These are phyloP conservation scores for Pseudozyma pruni DNA, from an alignment of 1,284 basidiomycete species.

Conservation along the genomic window DNA sequence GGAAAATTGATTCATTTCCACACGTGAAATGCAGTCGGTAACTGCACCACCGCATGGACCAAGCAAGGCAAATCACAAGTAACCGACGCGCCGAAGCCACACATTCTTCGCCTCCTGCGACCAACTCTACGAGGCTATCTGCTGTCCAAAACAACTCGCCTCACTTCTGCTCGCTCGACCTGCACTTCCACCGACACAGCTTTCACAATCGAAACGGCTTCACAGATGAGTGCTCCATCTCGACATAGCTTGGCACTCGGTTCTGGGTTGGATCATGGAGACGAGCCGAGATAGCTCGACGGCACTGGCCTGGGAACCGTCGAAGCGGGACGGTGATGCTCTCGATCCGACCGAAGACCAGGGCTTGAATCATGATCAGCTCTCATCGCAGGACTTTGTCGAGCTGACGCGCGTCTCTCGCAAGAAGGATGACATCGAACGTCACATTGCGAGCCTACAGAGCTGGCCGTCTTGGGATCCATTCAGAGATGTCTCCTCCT, in stretches of 20 bases:
- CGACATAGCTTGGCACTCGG: conserved; percentile 2
- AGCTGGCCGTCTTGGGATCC: conserved; percentile 34
- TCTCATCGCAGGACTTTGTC: conserved; percentile 37
- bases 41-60: too few species aligned
- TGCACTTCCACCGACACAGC: too few species aligned
- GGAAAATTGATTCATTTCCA: too few species aligned
- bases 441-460: conserved; percentile 17
- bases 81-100: too few species aligned
- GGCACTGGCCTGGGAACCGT: background rate
- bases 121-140: too few species aligned
- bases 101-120: too few species aligned
- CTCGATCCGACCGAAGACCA: background rate
- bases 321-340: background rate
- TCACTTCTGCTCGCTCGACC: too few species aligned
- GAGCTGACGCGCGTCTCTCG: conserved; percentile 42
- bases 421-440: conserved; percentile 40
- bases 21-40: too few species aligned
- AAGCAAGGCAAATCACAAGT: too few species aligned
- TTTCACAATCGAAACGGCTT: too few species aligned
- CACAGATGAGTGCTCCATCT: conserved; percentile 1
- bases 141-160: too few species aligned
- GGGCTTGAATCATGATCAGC: conserved; percentile 1
- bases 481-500: conserved; percentile 19
- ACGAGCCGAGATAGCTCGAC: background rate
- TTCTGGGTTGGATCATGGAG: background rate